Conservation (phyloP, 2,329 filamentous ascomycete genomes). For the Pyricularia grisea region DNA sequence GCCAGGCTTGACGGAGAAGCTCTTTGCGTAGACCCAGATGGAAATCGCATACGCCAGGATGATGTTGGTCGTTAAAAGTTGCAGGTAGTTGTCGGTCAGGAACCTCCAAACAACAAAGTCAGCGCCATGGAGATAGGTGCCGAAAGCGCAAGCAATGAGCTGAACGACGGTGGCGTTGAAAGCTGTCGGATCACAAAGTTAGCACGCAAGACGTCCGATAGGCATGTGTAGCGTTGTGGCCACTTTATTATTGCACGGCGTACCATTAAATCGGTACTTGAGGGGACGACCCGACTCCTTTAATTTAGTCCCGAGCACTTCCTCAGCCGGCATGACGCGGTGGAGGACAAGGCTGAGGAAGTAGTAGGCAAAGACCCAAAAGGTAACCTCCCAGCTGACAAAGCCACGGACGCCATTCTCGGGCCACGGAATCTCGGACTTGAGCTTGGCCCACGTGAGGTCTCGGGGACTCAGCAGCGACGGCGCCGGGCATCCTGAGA, state of each 20-base stretch:
- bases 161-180: conserved; percentile 63
- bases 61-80: conserved; percentile 72
- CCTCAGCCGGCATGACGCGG: conserved; percentile 62
- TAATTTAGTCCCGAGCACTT: conserved; percentile 59
- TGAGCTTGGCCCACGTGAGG: conserved; percentile 32
- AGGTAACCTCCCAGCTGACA: conserved; percentile 52
- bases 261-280: conserved; percentile 70
- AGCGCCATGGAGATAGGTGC: conserved; percentile 63
- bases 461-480: conserved; percentile 34
- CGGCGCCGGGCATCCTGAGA: conserved; percentile 41
- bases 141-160: conserved; percentile 55
- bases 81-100: conserved; percentile 77
- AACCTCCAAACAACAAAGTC: conserved; percentile 80
- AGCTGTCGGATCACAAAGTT: conserved; percentile 34
- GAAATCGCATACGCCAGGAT: conserved; percentile 61
- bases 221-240: too few relatives aligned
- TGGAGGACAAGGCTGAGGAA: conserved; percentile 62
- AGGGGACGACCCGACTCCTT: conserved; percentile 54
- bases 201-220: not conserved
- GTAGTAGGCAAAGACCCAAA: conserved; percentile 65
- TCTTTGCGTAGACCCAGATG: conserved; percentile 65
- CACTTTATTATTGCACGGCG: not conserved
- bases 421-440: conserved; percentile 44
- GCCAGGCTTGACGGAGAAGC: conserved; percentile 65
- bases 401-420: conserved; percentile 60